phyloP scores from a whole-genome alignment of 2,329 filamentous ascomycete genomes.

The Colletotrichum cereale region DNA sequence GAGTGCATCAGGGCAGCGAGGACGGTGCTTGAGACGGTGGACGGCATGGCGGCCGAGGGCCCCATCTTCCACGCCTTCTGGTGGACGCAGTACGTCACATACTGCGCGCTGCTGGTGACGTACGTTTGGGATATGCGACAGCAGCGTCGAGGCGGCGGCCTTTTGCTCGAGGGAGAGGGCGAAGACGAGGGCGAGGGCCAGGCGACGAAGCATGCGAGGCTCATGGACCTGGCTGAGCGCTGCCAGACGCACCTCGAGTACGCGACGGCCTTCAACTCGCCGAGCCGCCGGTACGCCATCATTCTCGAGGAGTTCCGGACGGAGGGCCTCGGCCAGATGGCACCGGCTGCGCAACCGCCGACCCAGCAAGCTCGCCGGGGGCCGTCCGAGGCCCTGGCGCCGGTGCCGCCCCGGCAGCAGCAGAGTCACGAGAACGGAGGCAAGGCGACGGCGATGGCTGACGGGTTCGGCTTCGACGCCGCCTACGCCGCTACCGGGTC shows the following conservation, averaged over 20 bases:
- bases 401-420: background rate
- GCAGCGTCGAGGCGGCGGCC: conserved; percentile 38
- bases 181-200: background rate
- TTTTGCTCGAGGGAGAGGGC: background rate
- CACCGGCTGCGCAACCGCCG: background rate
- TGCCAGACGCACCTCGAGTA: conserved; percentile 55
- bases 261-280: conserved; percentile 44
- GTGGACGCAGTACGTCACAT: conserved; percentile 67
- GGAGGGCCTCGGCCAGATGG: conserved; percentile 39
- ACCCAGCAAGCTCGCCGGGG: too few species aligned
- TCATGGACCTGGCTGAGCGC: conserved; percentile 54
- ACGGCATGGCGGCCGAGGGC: conserved; percentile 53
- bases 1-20: conserved; percentile 62
- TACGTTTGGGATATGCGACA: conserved; percentile 62
- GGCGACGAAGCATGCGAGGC: conserved; percentile 40
- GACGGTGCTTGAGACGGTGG: conserved; percentile 58
- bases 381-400: too few species aligned
- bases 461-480: conserved; percentile 16
- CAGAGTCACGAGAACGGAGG: background rate
- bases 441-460: background rate
- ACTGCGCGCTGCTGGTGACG: conserved; percentile 65
- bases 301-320: conserved; percentile 43
- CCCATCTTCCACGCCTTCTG: conserved; percentile 57
- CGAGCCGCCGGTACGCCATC: conserved; percentile 42
- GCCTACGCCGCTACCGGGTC: conserved; percentile 18